Evolutionary conservation across 306 rosid genomes (phyloP).

Genomic region (Sicyos baderoa): DNA sequence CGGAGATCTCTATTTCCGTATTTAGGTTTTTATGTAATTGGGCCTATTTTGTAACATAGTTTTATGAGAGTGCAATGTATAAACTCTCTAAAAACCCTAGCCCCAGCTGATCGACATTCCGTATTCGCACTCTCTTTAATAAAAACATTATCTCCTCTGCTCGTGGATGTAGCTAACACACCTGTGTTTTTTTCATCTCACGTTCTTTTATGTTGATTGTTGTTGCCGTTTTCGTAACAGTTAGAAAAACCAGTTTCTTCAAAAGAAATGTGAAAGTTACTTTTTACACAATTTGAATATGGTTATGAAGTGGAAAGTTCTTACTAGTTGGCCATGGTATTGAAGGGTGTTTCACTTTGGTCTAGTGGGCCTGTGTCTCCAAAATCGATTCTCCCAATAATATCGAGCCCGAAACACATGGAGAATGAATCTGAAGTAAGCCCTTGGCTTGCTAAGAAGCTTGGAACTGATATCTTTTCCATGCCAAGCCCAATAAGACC

Average conservation of each 20-base stretch:
- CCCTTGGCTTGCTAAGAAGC: conserved; percentile 60
- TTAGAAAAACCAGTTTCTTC: conserved; percentile 10
- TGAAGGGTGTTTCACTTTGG: conserved; percentile 71
- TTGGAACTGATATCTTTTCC: conserved; percentile 57
- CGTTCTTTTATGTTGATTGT: too few species aligned
- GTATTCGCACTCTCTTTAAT: too few species aligned
- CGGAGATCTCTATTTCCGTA: too few species aligned
- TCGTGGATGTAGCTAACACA: too few species aligned
- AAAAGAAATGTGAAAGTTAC: conserved; percentile 10
- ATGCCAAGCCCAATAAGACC: conserved; percentile 89
- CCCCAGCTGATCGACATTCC: too few species aligned
- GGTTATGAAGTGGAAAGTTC: conserved; percentile 25
- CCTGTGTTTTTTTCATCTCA: too few species aligned
- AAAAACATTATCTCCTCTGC: too few species aligned
- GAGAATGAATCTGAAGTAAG: conserved; percentile 66
- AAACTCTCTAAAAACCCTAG: too few species aligned
- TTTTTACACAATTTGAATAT: conserved; percentile 10
- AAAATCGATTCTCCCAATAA: conserved; percentile 61
- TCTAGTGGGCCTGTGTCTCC: conserved; percentile 58
- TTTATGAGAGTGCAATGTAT: too few species aligned
- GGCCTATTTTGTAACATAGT: too few species aligned
- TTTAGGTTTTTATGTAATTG: too few species aligned
- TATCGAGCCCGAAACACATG: conserved; percentile 73
- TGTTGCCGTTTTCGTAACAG: too few species aligned
- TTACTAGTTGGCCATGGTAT: conserved; percentile 35